phyloP scores from a whole-genome alignment of 176 grass and related monocot genomes.

The Bonia amplexicaulis region DNA sequence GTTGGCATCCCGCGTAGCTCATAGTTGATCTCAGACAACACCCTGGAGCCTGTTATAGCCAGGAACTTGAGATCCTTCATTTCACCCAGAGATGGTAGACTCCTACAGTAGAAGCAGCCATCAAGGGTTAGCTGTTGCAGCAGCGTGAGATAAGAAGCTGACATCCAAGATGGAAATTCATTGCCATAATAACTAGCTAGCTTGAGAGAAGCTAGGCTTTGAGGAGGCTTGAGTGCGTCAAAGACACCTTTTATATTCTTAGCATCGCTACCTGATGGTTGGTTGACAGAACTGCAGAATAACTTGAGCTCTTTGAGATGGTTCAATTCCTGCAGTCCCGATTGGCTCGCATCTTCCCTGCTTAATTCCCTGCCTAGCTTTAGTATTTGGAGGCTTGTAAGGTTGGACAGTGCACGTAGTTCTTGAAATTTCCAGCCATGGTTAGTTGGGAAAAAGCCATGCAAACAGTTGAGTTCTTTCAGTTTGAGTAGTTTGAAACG shows the following conservation, averaged over 20 bases:
- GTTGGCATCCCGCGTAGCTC: conserved; percentile 18
- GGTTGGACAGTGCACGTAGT: conserved; percentile 24
- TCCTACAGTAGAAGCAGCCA: conserved; percentile 23
- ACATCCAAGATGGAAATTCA: conserved; percentile 50
- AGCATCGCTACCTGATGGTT: not conserved
- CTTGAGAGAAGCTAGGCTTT: conserved; percentile 32
- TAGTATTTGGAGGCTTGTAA: conserved; percentile 49
- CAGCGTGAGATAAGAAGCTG: not conserved
- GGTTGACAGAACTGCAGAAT: conserved; percentile 19
- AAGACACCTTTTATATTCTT: conserved; percentile 36
- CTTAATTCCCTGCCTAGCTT: conserved; percentile 24
- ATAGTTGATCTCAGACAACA: conserved; percentile 16
- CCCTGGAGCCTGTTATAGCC: conserved; percentile 26
- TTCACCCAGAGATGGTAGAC: conserved; percentile 44
- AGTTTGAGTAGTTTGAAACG: conserved; percentile 31
- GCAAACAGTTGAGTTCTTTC: conserved; percentile 39
- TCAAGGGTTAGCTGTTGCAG: conserved; percentile 32
- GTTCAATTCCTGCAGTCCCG: conserved; percentile 11
- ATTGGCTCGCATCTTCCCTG: conserved; percentile 8
- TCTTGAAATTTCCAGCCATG: conserved; percentile 41
- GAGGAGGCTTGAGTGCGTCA: conserved; percentile 35
- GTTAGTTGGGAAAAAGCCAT: conserved; percentile 40
- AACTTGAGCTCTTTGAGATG: conserved; percentile 49
- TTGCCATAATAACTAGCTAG: conserved; percentile 42
- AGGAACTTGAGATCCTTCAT: conserved; percentile 38